phyloP scores from a whole-genome alignment of 306 rosid species.

The Vicia villosa region DNA sequence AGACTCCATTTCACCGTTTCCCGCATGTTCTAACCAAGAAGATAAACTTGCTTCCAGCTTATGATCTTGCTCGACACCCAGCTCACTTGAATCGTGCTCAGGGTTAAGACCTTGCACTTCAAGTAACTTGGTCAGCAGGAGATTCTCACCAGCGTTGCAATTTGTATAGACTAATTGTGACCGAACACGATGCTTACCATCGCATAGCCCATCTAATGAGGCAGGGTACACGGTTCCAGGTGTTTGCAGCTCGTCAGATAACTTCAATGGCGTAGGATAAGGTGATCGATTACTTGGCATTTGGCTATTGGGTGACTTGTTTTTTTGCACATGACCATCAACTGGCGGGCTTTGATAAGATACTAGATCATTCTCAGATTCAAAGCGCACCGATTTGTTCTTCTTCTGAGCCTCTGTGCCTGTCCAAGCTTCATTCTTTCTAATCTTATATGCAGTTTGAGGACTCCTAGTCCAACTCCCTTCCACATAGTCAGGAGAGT shows the following conservation, averaged over 20 bases:
- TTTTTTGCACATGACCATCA: constrained; percentile 41
- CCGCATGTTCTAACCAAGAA: constrained; percentile 65
- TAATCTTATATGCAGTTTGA: constrained; percentile 35
- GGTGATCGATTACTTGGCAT: constrained; percentile 58
- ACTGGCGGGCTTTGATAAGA: constrained; percentile 56
- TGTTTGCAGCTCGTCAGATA: constrained; percentile 87
- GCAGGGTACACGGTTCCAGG: constrained; percentile 90
- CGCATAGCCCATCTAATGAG: constrained; percentile 51
- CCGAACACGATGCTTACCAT: constrained; percentile 62
- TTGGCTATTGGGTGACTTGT: constrained; percentile 50
- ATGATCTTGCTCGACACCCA: constrained; percentile 45
- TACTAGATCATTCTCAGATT: constrained; percentile 54
- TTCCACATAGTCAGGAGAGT: constrained; percentile 34
- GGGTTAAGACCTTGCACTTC: constrained; percentile 51
- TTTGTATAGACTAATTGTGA: constrained; percentile 67
- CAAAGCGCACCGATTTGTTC: constrained; percentile 79
- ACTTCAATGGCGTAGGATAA: constrained; percentile 78
- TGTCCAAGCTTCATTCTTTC: constrained; percentile 43
- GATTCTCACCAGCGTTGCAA: constrained; percentile 47
- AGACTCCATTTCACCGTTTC: constrained; percentile 33
- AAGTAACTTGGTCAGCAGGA: constrained; percentile 45
- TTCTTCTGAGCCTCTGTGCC: constrained; percentile 53
- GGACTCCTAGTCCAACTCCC: constrained; percentile 28
- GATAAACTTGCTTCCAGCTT: constrained; percentile 67
- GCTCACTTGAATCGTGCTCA: constrained; percentile 50